Base-by-base conservation (phyloP, 1,284 basidiomycete species). In the Peniophora sp. region DNA sequence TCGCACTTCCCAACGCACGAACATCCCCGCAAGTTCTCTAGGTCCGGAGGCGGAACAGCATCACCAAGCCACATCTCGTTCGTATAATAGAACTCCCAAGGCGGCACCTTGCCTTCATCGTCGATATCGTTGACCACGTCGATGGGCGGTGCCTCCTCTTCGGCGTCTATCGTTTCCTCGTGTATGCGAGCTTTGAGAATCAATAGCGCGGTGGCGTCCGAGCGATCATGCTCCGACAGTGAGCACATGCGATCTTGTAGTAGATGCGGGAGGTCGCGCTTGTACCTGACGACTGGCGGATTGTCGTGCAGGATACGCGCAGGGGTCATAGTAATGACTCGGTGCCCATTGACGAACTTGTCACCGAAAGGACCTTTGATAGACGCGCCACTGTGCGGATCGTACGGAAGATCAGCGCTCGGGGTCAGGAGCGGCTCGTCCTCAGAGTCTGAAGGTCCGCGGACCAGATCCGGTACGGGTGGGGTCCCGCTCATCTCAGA, bases 1-100 rank as follows among this genome's bases (percentile, higher is more conserved):
- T 85, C 75, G 58, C 92, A 94, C 36, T 68, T 72, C 0, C 89
- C 89, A 16, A 78, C 65, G 59, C 92, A 94, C 50, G 70, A 75
- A 58, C 92, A 95, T 1, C 89, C 81, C 34, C 73, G 60, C 39
- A 92, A 64, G 16, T 69, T 69, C 24, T 69, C 68, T 16, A 76
- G 61, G 56, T 89, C 80, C 0, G 88, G 86, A 11, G 74, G 74
- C 0, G 84, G 82, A 1, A 93, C 85, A 8, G 70, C 77, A 14
- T 78, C 70, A 1, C 75, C 77, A 53, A 84, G 81, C 72, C 87
- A 85, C 72, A 92, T 81, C 20, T 45, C 14, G 44, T 45, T 45
- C 17, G 44, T 45, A 60, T 91, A 91, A 55, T 82, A 72, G 58
- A 90, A 90, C 59, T 91, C 88, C 77, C 82, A 87, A 5, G 73